Evolutionary conservation across 106 monocot genomes (phyloP).

Genomic region (Apostasia ramifera): DNA sequence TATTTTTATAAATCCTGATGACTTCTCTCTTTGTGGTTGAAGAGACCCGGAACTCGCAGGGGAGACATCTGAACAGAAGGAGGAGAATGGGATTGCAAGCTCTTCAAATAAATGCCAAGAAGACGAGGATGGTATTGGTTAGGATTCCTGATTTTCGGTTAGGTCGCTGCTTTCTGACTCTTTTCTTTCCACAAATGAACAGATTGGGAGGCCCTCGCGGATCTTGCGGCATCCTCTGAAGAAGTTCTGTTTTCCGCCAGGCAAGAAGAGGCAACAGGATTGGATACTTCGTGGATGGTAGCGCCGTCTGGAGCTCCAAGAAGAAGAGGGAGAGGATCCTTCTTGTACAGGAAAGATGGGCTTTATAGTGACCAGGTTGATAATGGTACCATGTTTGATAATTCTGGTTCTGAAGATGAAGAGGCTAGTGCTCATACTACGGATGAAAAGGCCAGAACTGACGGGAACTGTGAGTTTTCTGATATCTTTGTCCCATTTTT

Average conservation of each 20-base stretch:
- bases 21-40: neutral
- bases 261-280: neutral
- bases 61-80: neutral
- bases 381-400: neutral
- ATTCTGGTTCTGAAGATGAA: conserved; percentile 17
- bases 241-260: conserved; percentile 8
- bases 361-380: conserved; percentile 60
- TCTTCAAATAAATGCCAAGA: conserved; percentile 4
- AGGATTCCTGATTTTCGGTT: too few species aligned
- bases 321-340: conserved; percentile 35
- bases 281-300: neutral
- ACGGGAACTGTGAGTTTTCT: conserved; percentile 9
- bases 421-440: conserved; percentile 1
- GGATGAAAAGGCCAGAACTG: neutral
- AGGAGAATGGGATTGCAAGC: neutral
- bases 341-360: conserved; percentile 34
- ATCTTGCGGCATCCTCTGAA: conserved; percentile 3
- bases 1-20: neutral
- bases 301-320: neutral
- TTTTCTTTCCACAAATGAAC: neutral
- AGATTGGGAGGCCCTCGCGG: conserved; percentile 61
- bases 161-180: neutral
- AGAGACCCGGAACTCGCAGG: conserved; percentile 4
- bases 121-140: conserved; percentile 16
- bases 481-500: neutral